A percentile compares a stretch with the other conserved stretches of the same genome.
phyloP scores from a whole-genome alignment of 139 green algal genomes.

The Eudorina sp. region DNA sequence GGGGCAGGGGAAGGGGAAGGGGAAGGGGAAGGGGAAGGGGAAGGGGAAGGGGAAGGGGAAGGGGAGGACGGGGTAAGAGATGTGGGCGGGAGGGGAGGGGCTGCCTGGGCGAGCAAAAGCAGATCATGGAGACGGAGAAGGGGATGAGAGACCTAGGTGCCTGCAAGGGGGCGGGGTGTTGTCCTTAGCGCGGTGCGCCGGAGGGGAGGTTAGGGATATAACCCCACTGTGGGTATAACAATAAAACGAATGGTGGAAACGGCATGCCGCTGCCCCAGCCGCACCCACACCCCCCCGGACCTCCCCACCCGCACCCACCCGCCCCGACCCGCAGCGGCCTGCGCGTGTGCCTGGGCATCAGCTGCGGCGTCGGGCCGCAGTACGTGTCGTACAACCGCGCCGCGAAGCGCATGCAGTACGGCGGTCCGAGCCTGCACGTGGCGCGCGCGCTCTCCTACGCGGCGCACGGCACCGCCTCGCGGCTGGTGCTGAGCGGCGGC shows the following conservation, averaged over 20 bases:
- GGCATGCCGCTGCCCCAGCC: too few relatives aligned
- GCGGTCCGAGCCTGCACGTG: not conserved
- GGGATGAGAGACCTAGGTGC: too few relatives aligned
- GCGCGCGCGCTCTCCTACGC: not conserved
- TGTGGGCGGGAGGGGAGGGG: too few relatives aligned
- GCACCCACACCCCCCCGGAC: not conserved
- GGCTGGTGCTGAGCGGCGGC: constrained; percentile 16
- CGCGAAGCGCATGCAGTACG: constrained; percentile 26
- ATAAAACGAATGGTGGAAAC: not conserved
- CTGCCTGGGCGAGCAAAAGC: too few relatives aligned
- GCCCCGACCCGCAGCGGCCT: constrained; percentile 14
- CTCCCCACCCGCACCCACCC: not conserved
- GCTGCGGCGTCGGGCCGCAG: not conserved
- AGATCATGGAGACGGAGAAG: too few relatives aligned
- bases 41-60: too few relatives aligned
- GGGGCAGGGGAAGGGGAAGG: not conserved
- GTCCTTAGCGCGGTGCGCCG: too few relatives aligned
- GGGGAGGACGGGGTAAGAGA: too few relatives aligned
- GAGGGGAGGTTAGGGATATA: too few relatives aligned
- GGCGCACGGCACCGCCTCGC: constrained; percentile 11
- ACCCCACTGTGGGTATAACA: too few relatives aligned
- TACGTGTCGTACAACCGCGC: constrained; percentile 18
- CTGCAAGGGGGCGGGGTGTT: too few relatives aligned
- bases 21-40: too few relatives aligned
- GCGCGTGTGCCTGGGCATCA: constrained; percentile 31